Evolutionary conservation across 805 yeast species (phyloP).

Genomic region (Candida ulmi): DNA sequence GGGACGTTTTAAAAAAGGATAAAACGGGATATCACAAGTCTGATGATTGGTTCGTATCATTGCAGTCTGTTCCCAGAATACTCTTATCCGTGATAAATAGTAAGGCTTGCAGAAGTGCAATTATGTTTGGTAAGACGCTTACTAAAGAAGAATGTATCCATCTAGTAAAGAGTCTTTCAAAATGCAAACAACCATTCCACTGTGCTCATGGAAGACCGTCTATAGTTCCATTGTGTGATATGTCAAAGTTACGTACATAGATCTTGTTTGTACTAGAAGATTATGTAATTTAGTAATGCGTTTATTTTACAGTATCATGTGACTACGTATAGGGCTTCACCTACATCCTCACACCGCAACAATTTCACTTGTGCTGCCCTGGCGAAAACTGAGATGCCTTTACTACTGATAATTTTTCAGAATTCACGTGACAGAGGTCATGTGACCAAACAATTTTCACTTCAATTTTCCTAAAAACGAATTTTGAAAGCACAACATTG

Average conservation of each 20-base stretch:
- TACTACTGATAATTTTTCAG: neutral
- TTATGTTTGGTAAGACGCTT: constrained; percentile 65
- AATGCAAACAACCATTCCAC: constrained; percentile 59
- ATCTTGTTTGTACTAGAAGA: neutral
- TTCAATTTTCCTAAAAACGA: constrained; percentile 12
- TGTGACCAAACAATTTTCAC: constrained; percentile 11
- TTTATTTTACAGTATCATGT: too few relatives aligned
- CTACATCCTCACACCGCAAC: too few relatives aligned
- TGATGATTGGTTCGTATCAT: constrained; percentile 32
- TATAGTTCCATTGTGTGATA: constrained; percentile 44
- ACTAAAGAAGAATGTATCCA: constrained; percentile 35
- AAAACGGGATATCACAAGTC: constrained; percentile 1
- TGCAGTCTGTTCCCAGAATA: constrained; percentile 43
- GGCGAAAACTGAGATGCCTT: neutral
- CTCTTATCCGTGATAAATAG: constrained; percentile 47
- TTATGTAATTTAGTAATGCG: too few relatives aligned
- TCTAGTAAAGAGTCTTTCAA: constrained; percentile 36
- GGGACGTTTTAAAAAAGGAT: constrained; percentile 30
- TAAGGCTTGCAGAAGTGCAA: constrained; percentile 62
- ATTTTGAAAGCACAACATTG: constrained; percentile 12
- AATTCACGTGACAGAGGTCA: constrained; percentile 1
- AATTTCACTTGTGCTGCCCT: neutral
- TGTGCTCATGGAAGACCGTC: constrained; percentile 90
- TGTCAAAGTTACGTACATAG: neutral
- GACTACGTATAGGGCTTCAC: too few relatives aligned